Conservation (phyloP, 2,329 filamentous ascomycete species). For the Colletotrichum aenigma region DNA sequence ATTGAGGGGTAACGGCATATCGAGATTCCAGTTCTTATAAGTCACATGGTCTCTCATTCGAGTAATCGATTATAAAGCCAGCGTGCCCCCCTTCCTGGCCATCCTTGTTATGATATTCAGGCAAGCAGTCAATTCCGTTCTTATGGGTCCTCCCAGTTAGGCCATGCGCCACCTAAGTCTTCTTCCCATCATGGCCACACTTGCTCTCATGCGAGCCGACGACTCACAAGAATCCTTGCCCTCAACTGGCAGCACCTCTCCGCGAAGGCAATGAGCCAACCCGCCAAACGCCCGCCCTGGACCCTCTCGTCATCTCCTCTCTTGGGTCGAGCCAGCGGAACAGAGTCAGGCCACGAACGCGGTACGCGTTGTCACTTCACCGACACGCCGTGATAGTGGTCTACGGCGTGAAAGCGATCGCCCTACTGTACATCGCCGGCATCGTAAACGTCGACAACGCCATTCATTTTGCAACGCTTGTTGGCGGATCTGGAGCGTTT, state of each 20-base stretch:
- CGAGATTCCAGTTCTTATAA: background rate
- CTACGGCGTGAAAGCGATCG: background rate
- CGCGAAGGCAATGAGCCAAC: background rate
- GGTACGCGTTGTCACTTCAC: background rate
- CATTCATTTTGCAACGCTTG: background rate
- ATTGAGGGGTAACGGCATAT: background rate
- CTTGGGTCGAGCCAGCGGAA: background rate
- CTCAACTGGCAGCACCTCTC: background rate
- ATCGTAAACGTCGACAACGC: background rate
- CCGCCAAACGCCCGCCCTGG: background rate
- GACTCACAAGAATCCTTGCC: background rate
- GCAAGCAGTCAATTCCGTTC: background rate
- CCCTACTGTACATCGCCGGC: background rate
- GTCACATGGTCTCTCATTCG: background rate
- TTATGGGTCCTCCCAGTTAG: background rate
- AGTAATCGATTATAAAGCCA: background rate
- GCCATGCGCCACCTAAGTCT: background rate
- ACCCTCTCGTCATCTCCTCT: background rate
- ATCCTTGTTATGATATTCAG: rapidly evolving
- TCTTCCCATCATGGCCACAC: background rate
- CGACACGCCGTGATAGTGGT: background rate
- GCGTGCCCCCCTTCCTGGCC: no score
- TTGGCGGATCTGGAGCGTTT: background rate
- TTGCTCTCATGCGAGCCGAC: background rate
- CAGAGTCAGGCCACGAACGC: background rate